phyloP scores from a whole-genome alignment of 179 eudicot genomes.

The Carnegiea gigantea region DNA sequence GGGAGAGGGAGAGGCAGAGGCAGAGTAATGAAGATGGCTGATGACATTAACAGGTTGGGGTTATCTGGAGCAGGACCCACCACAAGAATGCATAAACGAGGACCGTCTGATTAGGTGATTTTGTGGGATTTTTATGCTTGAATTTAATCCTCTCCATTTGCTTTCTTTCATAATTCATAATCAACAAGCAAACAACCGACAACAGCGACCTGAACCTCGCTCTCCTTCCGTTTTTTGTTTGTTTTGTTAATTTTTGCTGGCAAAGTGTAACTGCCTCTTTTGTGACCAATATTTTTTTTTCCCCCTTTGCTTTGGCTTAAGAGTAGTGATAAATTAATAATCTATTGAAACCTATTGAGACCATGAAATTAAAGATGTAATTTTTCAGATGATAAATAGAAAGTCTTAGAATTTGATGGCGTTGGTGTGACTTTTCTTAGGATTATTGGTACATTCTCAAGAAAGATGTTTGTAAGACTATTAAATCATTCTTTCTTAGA shows the following conservation, averaged over 20 bases:
- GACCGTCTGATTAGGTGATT: conserved; percentile 17
- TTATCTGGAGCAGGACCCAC: conserved; percentile 34
- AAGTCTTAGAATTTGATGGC: no score
- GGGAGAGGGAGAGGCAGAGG: conserved; percentile 10
- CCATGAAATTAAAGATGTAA: no score
- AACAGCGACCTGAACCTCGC: conserved; percentile 20
- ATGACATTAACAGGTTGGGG: conserved; percentile 27
- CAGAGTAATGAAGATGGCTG: conserved; percentile 11
- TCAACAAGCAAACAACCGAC: conserved; percentile 29
- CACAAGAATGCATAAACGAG: background rate
- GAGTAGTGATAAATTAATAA: no score
- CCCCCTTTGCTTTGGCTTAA: background rate
- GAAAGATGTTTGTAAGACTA: no score
- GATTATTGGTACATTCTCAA: no score
- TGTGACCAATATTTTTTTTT: background rate
- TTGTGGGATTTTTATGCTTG: background rate
- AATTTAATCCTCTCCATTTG: conserved; percentile 2
- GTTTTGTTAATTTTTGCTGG: conserved; percentile 18
- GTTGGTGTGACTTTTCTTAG: no score
- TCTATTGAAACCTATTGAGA: no score
- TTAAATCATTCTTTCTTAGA: no score
- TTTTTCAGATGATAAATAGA: no score
- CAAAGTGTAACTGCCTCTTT: conserved; percentile 25
- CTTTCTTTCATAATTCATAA: background rate
- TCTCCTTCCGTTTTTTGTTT: conserved; percentile 23